Conservation (phyloP, 192 early-diverging fungal genomes). For the Coemansia sp. region DNA sequence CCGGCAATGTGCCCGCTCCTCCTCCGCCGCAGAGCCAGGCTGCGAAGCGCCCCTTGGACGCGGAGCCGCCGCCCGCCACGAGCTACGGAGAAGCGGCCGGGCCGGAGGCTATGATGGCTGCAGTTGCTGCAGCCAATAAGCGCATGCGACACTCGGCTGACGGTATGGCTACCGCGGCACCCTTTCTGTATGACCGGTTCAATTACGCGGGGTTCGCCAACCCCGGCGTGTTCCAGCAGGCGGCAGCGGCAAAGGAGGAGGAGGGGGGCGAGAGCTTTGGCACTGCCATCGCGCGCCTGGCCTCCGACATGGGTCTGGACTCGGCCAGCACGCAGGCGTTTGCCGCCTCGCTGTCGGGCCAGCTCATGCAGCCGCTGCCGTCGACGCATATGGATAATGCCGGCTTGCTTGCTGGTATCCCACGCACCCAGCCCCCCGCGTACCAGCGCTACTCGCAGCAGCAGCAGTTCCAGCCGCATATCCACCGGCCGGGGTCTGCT, state of each 20-base stretch:
- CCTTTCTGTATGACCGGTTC: background rate
- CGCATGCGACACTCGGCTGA: conserved; percentile 24
- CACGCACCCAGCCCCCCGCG: background rate
- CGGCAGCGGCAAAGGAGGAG: background rate
- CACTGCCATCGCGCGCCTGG: conserved; percentile 26
- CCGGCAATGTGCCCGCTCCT: conserved; percentile 11
- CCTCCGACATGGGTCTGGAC: conserved; percentile 44
- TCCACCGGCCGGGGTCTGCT: background rate
- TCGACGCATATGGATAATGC: conserved; percentile 11
- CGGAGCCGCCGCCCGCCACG: background rate
- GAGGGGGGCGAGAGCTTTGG: conserved; percentile 16
- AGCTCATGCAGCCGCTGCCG: background rate
- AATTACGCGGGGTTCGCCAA: background rate
- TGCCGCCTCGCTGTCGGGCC: conserved; percentile 32
- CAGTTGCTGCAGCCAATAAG: conserved; percentile 16
- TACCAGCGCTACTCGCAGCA: conserved; percentile 4
- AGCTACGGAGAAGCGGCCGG: background rate
- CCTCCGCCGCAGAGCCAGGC: background rate
- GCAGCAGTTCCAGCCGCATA: conserved; percentile 13
- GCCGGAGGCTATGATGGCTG: background rate
- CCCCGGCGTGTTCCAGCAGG: background rate
- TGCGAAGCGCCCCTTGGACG: background rate
- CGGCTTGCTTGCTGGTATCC: background rate
- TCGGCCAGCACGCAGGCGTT: conserved; percentile 29
- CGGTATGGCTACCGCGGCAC: background rate